Evolutionary conservation across 495 filamentous ascomycete species (phyloP).

Genomic region (Podospora pseudocomata): DNA sequence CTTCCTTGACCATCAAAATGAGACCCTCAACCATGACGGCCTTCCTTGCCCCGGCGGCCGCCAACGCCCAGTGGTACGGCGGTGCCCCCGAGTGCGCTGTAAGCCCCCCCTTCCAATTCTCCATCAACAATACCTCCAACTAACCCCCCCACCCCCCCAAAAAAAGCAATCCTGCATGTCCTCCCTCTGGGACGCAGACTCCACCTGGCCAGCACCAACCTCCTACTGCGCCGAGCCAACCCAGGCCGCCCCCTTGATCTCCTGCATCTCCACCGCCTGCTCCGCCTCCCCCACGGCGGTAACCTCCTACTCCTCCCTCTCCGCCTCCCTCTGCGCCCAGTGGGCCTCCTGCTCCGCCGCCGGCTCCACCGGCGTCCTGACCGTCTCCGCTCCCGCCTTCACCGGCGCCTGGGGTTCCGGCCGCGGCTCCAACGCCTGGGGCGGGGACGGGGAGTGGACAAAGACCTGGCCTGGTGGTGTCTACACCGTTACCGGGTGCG

Average conservation of each 20-base stretch:
- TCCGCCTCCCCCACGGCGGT: conserved; percentile 38
- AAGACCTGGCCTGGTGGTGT: conserved; percentile 43
- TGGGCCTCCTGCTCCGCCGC: conserved; percentile 38
- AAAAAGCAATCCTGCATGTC: conserved; percentile 39
- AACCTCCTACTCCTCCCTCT: conserved; percentile 40
- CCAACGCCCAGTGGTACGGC: conserved; percentile 37
- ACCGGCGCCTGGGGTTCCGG: conserved; percentile 38
- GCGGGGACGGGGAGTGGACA: conserved; percentile 19
- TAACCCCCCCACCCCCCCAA: background rate
- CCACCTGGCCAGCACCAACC: conserved; percentile 44
- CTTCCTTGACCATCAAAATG: conserved; percentile 14
- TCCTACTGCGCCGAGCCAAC: conserved; percentile 38
- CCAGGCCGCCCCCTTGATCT: conserved; percentile 32
- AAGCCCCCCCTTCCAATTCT: background rate
- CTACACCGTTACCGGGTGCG: conserved; percentile 47
- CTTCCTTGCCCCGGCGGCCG: conserved; percentile 20
- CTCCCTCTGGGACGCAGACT: conserved; percentile 34
- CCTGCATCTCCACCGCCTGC: conserved; percentile 40
- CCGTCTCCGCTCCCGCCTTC: conserved; percentile 38
- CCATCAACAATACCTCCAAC: background rate
- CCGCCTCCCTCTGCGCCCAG: conserved; percentile 38
- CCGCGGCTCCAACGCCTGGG: conserved; percentile 24
- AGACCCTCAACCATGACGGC: conserved; percentile 16
- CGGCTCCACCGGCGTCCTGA: conserved; percentile 41
- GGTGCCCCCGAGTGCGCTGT: conserved; percentile 39